These are phyloP conservation scores for Pestalotiopsis sp. DNA, from an alignment of 2,329 filamentous ascomycete genomes.

Conservation along the genomic window DNA sequence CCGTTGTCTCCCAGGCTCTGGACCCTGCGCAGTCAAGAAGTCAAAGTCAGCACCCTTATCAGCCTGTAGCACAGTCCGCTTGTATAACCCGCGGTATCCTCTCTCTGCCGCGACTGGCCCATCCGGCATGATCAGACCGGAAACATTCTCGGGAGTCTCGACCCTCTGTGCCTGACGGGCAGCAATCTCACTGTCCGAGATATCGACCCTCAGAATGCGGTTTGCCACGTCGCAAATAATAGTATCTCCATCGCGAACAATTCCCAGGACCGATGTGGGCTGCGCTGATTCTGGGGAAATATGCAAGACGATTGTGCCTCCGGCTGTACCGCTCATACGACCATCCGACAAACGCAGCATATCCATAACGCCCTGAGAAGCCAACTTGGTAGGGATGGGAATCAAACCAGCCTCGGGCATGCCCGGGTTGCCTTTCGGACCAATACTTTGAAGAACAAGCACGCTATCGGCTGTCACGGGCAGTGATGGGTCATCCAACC, in stretches of 20 bases:
- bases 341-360: conserved; percentile 87
- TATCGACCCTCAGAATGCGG: conserved; percentile 58
- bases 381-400: conserved; percentile 74
- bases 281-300: conserved; percentile 81
- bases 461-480: conserved; percentile 65
- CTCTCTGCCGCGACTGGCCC: conserved; percentile 22
- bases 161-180: conserved; percentile 15
- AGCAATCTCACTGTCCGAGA: conserved; percentile 71
- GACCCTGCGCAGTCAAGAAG: conserved; percentile 44
- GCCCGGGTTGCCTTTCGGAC: conserved; percentile 87
- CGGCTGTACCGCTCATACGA: conserved; percentile 81
- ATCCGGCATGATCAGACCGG: background rate
- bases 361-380: conserved; percentile 74
- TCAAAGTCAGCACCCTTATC: conserved; percentile 63
- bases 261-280: conserved; percentile 75
- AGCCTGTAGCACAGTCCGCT: conserved; percentile 61
- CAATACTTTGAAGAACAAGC: conserved; percentile 84
- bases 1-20: background rate
- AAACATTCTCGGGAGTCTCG: conserved; percentile 50
- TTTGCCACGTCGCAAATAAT: conserved; percentile 78
- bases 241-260: conserved; percentile 75
- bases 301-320: conserved; percentile 89
- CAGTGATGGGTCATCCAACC: conserved; percentile 59
- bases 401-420: conserved; percentile 83
- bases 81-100: conserved; percentile 63